Conservation (phyloP, 345 rosid genomes). For the Corchorus capsularis region DNA sequence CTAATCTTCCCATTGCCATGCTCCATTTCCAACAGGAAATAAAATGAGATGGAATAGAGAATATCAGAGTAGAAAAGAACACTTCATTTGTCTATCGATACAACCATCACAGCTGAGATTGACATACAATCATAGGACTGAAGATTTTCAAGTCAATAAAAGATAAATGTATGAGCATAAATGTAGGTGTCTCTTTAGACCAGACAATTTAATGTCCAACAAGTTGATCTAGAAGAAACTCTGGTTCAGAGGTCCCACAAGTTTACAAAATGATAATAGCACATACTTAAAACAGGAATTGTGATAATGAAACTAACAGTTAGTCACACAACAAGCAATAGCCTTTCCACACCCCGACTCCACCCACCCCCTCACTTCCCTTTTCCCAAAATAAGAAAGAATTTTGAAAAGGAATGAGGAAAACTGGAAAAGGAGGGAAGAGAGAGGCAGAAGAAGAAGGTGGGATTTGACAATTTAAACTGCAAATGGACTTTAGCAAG, state of each 20-base stretch:
- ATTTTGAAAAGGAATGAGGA: background rate
- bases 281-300: background rate
- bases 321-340: background rate
- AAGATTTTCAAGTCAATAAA: background rate
- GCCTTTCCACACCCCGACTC: too few species aligned
- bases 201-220: conserved; percentile 1
- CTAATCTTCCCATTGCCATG: background rate
- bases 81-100: conserved; percentile 3
- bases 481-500: background rate
- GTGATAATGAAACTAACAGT: too few species aligned
- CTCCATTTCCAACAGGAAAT: background rate
- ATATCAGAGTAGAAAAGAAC: background rate
- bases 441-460: background rate
- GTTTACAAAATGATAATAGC: background rate
- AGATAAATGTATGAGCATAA: background rate
- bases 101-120: background rate
- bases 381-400: background rate
- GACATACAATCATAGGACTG: background rate
- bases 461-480: background rate
- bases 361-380: too few species aligned
- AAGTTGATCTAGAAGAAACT: background rate
- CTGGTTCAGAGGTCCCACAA: background rate
- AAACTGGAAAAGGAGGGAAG: background rate
- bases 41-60: background rate
- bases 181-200: background rate